phyloP scores from a whole-genome alignment of 2,329 filamentous ascomycete species.

The Ophiocordyceps camponoti-rufipedis region DNA sequence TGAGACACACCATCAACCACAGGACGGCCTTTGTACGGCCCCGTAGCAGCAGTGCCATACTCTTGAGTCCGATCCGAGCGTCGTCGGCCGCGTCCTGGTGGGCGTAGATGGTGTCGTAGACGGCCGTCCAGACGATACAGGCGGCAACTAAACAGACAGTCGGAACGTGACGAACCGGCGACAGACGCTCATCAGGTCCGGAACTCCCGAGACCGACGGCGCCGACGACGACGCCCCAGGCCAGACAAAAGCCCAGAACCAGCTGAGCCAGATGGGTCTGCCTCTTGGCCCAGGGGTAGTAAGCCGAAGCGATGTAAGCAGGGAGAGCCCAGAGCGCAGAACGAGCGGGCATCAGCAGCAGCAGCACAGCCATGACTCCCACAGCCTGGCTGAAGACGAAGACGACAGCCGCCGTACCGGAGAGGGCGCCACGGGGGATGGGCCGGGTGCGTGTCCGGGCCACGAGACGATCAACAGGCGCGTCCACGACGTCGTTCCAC shows the following conservation, averaged over 20 bases:
- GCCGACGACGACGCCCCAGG: conserved; percentile 14
- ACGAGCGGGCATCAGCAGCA: conserved; percentile 5
- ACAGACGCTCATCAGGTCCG: conserved; percentile 7
- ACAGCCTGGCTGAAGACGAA: conserved; percentile 12
- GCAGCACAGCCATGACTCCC: conserved; percentile 4
- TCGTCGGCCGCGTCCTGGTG: conserved; percentile 16
- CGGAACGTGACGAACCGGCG: conserved; percentile 7
- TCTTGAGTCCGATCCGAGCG: conserved; percentile 13
- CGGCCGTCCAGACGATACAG: conserved; percentile 12
- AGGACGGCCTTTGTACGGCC: background rate
- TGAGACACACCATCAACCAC: background rate
- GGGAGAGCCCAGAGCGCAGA: conserved; percentile 6
- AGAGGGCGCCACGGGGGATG: conserved; percentile 15
- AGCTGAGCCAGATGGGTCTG: conserved; percentile 17
- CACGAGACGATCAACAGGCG: conserved; percentile 12
- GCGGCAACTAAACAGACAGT: conserved; percentile 10
- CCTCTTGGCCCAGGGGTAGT: conserved; percentile 18
- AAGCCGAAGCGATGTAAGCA: conserved; percentile 9
- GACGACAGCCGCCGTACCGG: conserved; percentile 9
- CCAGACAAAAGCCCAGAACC: conserved; percentile 15
- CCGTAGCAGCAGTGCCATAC: conserved; percentile 9
- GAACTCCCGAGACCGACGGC: background rate
- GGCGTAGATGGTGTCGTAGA: conserved; percentile 19
- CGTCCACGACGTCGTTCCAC: conserved; percentile 18
- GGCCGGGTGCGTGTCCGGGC: conserved; percentile 13